Evolutionary conservation across 306 rosid genomes (phyloP).

Genomic region (Acacia melanoxylon): DNA sequence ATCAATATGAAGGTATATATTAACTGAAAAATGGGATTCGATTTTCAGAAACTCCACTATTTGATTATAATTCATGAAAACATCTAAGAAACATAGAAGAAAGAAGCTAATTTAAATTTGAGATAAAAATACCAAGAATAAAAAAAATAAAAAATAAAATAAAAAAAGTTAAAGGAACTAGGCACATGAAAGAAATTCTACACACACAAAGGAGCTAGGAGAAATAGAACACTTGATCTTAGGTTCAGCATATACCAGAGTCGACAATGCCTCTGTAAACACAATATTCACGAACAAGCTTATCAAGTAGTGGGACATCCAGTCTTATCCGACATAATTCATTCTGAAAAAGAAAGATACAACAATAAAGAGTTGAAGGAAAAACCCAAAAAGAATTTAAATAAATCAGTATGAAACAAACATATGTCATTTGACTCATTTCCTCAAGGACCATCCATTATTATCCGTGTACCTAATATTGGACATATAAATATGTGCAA

Average conservation of each 20-base stretch:
- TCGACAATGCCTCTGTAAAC: constrained; percentile 95
- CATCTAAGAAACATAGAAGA: neutral
- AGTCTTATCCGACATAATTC: constrained; percentile 85
- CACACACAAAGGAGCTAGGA: neutral
- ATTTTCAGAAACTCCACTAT: constrained; percentile 3
- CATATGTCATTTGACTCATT: neutral
- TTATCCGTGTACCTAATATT: neutral
- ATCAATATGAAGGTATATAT: neutral
- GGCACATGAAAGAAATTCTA: neutral
- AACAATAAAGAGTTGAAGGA: constrained; percentile 29
- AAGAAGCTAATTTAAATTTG: neutral
- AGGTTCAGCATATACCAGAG: constrained; percentile 52
- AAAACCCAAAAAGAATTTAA: neutral
- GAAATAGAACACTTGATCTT: neutral
- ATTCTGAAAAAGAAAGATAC: constrained; percentile 61
- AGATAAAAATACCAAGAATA: neutral
- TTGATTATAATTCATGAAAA: constrained; percentile 1
- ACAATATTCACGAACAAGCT: constrained; percentile 95
- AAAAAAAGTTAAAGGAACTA: neutral
- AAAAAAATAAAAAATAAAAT: neutral
- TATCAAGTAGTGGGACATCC: constrained; percentile 86
- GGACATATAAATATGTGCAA: neutral
- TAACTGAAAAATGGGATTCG: constrained; percentile 21
- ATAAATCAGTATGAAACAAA: neutral
- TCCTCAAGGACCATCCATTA: neutral